Evolutionary conservation across 1,139 yeast genomes (phyloP), one percentile per base, ranked within the genome.

Genomic region (Pneumocystis murina): DNA sequence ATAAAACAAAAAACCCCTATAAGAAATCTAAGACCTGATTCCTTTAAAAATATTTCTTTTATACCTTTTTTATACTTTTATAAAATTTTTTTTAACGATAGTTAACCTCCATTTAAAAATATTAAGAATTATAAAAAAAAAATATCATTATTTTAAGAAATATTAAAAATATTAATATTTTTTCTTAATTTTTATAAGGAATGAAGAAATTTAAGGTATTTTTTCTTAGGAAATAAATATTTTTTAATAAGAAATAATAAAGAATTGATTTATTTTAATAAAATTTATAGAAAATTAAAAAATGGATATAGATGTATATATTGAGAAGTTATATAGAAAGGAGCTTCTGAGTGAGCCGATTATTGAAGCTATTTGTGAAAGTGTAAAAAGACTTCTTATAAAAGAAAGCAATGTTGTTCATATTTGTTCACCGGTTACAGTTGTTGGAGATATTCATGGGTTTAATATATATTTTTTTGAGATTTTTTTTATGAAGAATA

Each of bases 361-460:
- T 17, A 75, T 86, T 10, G 83, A 81, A 66, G 85, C 87, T 59
- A 74, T 86, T 30, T 85, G 92, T 69, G 80, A 80, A 68, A 83
- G 83, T 68, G 74, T 87, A 66, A 89, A 88, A 72, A 96, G 89
- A 71, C 77, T 86, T 64, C 76, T 90, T 63, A 81, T 88, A 68
- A 80, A 82, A 67, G 95, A 89, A 73, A 84, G 88, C 67, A 94
- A 94, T 72, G 95, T 94, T 58, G 88, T 92, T 65, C 86, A 86
- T 61, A 78, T 94, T 10, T 79, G 79, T 60, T 83, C 95, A 0
- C 98, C 98, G 0, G 89, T 94, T 24, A 88, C 97, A 1, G 90
- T 92, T n/a, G 97, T 92, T 3, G 99, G 99, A 2, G 99, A 92
- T 73, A 92, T 94, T 62, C 99, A 92, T 71, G 98, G 98, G 70